phyloP scores from a whole-genome alignment of 2,329 filamentous ascomycete genomes.

The Cercospora citrullina region DNA sequence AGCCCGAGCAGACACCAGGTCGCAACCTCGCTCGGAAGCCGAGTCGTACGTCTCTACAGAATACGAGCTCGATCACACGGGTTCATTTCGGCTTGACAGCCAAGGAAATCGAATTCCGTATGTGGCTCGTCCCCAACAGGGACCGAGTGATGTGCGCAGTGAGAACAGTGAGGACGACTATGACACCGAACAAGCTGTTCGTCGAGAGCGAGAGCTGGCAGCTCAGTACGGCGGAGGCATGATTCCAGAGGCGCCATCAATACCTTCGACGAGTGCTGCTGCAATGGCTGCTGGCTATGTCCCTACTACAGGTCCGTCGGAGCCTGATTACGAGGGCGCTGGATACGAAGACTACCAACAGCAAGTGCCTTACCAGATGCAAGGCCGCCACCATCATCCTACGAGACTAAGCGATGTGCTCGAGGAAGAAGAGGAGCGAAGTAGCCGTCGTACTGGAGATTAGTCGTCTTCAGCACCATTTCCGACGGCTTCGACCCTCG shows the following conservation, averaged over 20 bases:
- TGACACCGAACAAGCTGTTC: constrained; percentile 54
- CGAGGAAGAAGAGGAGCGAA: constrained; percentile 70
- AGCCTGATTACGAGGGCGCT: constrained; percentile 49
- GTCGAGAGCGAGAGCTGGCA: constrained; percentile 50
- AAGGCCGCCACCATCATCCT: constrained; percentile 73
- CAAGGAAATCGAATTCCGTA: constrained; percentile 59
- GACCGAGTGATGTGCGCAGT: constrained; percentile 18
- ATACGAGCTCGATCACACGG: constrained; percentile 64
- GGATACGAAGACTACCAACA: constrained; percentile 66
- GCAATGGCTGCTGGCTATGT: constrained; percentile 35
- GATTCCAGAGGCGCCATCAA: constrained; percentile 36
- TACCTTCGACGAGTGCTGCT: constrained; percentile 36
- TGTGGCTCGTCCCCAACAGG: constrained; percentile 45
- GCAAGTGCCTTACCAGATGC: constrained; percentile 20
- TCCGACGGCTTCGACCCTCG: constrained; percentile 7
- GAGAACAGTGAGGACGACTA: constrained; percentile 52
- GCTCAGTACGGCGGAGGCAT: constrained; percentile 45
- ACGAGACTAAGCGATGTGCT: constrained; percentile 86
- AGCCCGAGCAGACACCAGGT: constrained; percentile 24
- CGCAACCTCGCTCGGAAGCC: constrained; percentile 29
- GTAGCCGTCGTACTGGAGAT: constrained; percentile 36
- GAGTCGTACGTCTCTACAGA: constrained; percentile 57
- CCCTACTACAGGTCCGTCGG: constrained; percentile 24
- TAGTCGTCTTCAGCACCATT: constrained; percentile 5
- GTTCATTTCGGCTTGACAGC: constrained; percentile 62